Evolutionary conservation across 2,329 filamentous ascomycete genomes (phyloP), one percentile per base, ranked within the genome.

Genomic region (Aspergillus ibericus): DNA sequence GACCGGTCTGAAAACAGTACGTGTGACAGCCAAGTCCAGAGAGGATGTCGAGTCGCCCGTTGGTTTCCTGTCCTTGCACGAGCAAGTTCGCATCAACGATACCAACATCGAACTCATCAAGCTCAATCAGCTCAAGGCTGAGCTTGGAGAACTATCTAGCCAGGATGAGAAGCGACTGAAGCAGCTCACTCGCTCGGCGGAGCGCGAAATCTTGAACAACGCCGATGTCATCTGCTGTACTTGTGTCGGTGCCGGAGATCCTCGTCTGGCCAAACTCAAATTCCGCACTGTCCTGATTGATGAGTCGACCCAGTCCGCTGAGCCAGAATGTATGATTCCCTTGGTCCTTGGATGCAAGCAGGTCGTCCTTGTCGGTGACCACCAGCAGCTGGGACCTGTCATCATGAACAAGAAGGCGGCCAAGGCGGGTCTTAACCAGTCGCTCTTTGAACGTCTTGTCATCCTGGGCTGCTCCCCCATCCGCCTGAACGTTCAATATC

Each of bases 401-500:
- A 98, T 99, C 73, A 99, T 99, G 93, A 99, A 99, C 83, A 99
- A 99, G 84, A 98, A 98, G 78, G 95, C 95, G 13, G 95, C 95
- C 61, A 98, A 98, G 78, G 95, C 95, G 56, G 95, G 95, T 61
- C 83, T 99, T 15, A 97, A 98, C 77, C 95, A 98, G 76, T 98
- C 93, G n/a, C 83, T 99, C 9, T 99, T 99, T 71, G 95, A 99
- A 79, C 92, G 95, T 69, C 83, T 99, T 52, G 93, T 98, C 68
- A 92, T 93, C 69, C 84, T 98, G n/a, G 89, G 90, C 46, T 89
- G 92, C 68, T 88, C 89, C 38, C 95, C 95, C 7, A 97, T 97
- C 66, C 90, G 93, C 54, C 84, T 99, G 55, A 96, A 96, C 68
- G 93, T 96, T 36, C 95, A 99, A 75, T 99, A 99, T 75, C 93